phyloP scores from a whole-genome alignment of 2,329 filamentous ascomycete species.

The Aureobasidium leucospermi region DNA sequence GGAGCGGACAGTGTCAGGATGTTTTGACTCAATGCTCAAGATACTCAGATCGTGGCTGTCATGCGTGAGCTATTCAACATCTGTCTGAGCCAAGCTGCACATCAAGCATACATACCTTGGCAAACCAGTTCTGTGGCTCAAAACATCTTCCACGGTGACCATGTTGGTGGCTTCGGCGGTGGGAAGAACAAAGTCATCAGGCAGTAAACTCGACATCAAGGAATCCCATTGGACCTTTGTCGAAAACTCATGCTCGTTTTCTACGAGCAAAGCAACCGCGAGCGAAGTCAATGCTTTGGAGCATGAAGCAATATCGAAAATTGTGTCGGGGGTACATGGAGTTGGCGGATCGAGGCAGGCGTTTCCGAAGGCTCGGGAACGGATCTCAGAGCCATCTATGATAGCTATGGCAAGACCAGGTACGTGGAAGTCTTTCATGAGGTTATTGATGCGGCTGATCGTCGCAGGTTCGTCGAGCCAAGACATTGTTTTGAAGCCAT shows the following conservation, averaged over 20 bases:
- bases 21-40: constrained; percentile 25
- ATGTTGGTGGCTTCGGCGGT: constrained; percentile 41
- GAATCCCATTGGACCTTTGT: constrained; percentile 18
- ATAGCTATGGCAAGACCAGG: neutral
- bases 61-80: neutral
- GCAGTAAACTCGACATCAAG: constrained; percentile 37
- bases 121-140: constrained; percentile 47
- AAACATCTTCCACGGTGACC: constrained; percentile 48
- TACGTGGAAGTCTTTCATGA: neutral
- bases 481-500: neutral
- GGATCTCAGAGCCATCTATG: neutral
- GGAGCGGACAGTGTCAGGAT: constrained; percentile 28
- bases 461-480: neutral
- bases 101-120: constrained; percentile 35
- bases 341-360: constrained; percentile 29
- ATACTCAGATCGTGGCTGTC: constrained; percentile 29
- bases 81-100: constrained; percentile 7
- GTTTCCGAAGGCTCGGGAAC: constrained; percentile 26
- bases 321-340: constrained; percentile 39
- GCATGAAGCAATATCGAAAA: constrained; percentile 50
- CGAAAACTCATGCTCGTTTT: constrained; percentile 28
- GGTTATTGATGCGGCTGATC: neutral
- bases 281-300: constrained; percentile 51
- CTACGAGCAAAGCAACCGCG: constrained; percentile 43
- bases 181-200: constrained; percentile 46